Percentiles rank a stretch among this genome's conserved stretches.
Evolutionary conservation across 345 rosid genomes (phyloP).

Genomic region (Rhodomyrtus tomentosa): DNA sequence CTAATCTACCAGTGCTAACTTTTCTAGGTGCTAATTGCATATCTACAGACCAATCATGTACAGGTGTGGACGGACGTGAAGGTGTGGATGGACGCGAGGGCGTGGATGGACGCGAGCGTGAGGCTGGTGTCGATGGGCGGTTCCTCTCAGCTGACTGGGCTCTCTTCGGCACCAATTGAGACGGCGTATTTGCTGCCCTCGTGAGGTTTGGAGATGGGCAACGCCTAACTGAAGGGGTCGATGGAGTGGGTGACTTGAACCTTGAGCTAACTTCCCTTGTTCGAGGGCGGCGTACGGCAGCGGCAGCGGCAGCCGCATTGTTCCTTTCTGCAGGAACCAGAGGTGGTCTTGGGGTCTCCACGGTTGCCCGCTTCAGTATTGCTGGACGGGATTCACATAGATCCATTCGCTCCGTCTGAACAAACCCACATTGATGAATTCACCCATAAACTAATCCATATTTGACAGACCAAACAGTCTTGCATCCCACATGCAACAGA

Average conservation of each 20-base stretch:
- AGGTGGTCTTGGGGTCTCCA: conserved; percentile 46
- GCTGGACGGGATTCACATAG: conserved; percentile 38
- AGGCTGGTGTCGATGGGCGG: conserved; percentile 73
- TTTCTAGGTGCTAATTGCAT: conserved; percentile 48
- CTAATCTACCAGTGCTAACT: conserved; percentile 48
- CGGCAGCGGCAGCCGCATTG: conserved; percentile 32
- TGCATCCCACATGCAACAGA: conserved; percentile 21
- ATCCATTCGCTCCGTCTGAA: conserved; percentile 65
- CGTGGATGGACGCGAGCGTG: conserved; percentile 33
- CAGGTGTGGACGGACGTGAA: conserved; percentile 49
- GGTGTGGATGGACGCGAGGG: conserved; percentile 17
- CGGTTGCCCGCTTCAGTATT: conserved; percentile 33
- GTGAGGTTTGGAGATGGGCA: conserved; percentile 63
- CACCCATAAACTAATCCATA: conserved; percentile 10
- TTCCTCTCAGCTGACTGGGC: conserved; percentile 79
- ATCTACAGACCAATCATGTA: conserved; percentile 50
- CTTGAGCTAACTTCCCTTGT: conserved; percentile 66
- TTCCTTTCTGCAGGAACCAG: conserved; percentile 65
- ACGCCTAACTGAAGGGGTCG: conserved; percentile 38
- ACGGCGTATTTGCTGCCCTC: conserved; percentile 34
- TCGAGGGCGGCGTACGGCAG: conserved; percentile 38
- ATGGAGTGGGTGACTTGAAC: conserved; percentile 67
- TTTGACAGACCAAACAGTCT: conserved; percentile 21
- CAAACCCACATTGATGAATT: conserved; percentile 43
- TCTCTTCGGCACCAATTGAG: conserved; percentile 57